Evolutionary conservation across 139 green algal species (phyloP).

Genomic region (Coelastrella sp.): DNA sequence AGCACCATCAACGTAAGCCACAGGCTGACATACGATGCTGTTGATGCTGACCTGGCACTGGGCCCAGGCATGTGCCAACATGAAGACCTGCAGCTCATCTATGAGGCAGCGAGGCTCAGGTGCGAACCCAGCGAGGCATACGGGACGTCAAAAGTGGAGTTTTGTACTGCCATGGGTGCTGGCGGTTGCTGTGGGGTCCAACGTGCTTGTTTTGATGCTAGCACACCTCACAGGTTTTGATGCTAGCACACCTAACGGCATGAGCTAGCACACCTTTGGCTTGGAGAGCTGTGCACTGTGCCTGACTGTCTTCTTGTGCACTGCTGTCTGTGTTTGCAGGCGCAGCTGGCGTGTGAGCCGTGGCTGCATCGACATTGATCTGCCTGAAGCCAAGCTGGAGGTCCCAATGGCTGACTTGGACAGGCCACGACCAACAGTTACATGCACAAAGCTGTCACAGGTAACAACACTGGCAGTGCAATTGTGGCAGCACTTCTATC

Average conservation of each 20-base stretch:
- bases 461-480: background rate
- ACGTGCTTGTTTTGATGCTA: too few relatives aligned
- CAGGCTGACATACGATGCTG: slow-evolving; percentile 83
- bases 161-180: too few relatives aligned
- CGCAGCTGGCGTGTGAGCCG: slow-evolving; percentile 54
- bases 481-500: too few relatives aligned
- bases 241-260: too few relatives aligned
- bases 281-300: background rate
- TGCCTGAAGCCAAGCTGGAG: slow-evolving; percentile 73
- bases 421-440: slow-evolving; percentile 22
- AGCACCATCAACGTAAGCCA: slow-evolving; percentile 63
- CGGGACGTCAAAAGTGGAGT: background rate
- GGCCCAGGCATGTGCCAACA: slow-evolving; percentile 37
- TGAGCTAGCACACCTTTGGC: background rate
- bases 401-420: slow-evolving; percentile 56
- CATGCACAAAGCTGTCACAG: slow-evolving; percentile 46
- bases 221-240: too few relatives aligned
- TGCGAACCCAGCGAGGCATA: background rate
- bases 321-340: slow-evolving; percentile 42
- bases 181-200: background rate
- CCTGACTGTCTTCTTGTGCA: too few relatives aligned
- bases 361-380: slow-evolving; percentile 75
- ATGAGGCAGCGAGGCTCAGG: slow-evolving; percentile 47
- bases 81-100: slow-evolving; percentile 51
- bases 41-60: slow-evolving; percentile 74